Percentiles rank a stretch among this genome's conserved stretches.
These are phyloP conservation scores for Colletotrichum tanaceti DNA, from an alignment of 2,329 filamentous ascomycete species.

Conservation along the genomic window DNA sequence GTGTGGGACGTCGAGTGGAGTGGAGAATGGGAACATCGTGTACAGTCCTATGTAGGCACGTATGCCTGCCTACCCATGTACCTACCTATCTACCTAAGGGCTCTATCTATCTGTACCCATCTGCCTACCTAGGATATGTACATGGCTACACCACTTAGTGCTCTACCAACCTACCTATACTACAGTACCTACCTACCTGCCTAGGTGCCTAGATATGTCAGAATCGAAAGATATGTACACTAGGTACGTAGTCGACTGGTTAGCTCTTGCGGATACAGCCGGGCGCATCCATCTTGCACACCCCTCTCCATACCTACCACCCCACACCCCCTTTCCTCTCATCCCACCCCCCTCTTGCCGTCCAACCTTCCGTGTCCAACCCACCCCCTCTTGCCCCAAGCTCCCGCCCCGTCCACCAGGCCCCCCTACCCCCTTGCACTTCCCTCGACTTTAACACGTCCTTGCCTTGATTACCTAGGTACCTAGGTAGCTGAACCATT, in stretches of 20 bases:
- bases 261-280: background rate
- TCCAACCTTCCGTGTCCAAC: background rate
- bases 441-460: slow-evolving; percentile 1
- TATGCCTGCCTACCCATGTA: background rate
- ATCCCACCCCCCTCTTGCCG: background rate
- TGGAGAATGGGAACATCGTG: slow-evolving; percentile 24
- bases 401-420: slow-evolving; percentile 5
- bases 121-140: slow-evolving; percentile 1
- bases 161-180: no score
- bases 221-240: background rate
- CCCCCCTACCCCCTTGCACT: slow-evolving; percentile 3
- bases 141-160: background rate
- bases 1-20: slow-evolving; percentile 1
- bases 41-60: no score
- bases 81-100: no score
- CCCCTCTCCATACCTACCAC: no score
- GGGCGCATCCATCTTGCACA: no score
- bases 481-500: background rate
- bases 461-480: background rate
- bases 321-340: background rate
- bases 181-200: no score
- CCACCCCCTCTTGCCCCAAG: slow-evolving; percentile 21
- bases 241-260: background rate
- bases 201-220: no score
- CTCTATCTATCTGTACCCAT: no score